A percentile compares a stretch with the other conserved stretches of the same genome.
These are phyloP conservation scores for Bretziella fagacearum DNA, from an alignment of 2,329 filamentous ascomycete genomes.

Conservation along the genomic window DNA sequence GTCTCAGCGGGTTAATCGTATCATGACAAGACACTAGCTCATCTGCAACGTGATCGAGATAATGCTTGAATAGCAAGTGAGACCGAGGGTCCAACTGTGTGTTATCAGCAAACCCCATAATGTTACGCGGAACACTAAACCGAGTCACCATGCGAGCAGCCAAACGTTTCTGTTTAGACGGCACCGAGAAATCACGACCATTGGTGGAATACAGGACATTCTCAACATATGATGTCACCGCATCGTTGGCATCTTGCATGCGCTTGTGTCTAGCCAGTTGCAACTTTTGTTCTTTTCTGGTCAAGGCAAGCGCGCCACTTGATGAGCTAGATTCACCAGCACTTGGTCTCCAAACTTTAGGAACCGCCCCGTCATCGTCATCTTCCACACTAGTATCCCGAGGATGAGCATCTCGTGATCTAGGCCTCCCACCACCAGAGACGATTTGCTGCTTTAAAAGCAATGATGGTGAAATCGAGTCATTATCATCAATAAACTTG, in stretches of 20 bases:
- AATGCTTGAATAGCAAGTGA: slow-evolving; percentile 14
- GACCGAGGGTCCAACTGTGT: slow-evolving; percentile 8
- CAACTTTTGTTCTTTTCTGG: background rate
- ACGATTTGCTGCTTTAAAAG: no score
- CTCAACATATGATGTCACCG: background rate
- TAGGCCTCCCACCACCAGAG: background rate
- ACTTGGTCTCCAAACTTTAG: no score
- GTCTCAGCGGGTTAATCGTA: slow-evolving; percentile 7
- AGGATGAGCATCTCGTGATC: background rate
- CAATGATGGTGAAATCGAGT: no score
- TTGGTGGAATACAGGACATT: background rate
- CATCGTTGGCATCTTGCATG: background rate
- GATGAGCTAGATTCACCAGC: no score
- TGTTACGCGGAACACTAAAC: background rate
- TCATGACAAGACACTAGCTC: slow-evolving; percentile 7
- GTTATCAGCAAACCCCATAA: slow-evolving; percentile 1
- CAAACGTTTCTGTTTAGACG: background rate
- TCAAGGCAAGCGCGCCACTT: no score
- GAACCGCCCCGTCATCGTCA: background rate
- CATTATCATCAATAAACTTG: background rate
- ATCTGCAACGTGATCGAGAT: slow-evolving; percentile 11
- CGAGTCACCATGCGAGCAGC: background rate
- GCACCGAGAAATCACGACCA: background rate
- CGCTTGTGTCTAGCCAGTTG: background rate
- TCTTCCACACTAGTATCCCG: background rate